Percentiles rank a stretch among this genome's conserved stretches.
These are phyloP conservation scores for Marasmius sp. DNA, from an alignment of 1,284 basidiomycete species.

Conservation along the genomic window DNA sequence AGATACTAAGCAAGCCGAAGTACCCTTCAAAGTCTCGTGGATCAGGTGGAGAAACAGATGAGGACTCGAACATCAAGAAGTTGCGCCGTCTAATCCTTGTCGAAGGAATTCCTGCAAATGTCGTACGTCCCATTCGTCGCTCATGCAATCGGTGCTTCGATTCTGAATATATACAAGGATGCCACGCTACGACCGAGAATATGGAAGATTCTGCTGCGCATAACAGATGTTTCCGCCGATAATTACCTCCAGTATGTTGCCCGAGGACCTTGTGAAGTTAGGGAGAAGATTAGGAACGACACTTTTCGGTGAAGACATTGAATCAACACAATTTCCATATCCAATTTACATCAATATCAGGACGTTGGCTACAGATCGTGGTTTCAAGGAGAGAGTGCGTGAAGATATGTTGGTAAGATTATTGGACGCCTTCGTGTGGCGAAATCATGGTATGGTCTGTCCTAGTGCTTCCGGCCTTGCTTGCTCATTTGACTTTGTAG, in stretches of 20 bases:
- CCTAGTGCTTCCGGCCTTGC: not conserved
- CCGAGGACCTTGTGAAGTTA: slow-evolving; percentile 81
- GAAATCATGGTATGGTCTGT: slow-evolving; percentile 67
- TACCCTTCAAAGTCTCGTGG: slow-evolving; percentile 56
- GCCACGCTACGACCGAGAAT: slow-evolving; percentile 74
- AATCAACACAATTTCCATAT: not conserved
- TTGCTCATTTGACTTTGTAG: slow-evolving; percentile 32
- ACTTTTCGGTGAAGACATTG: slow-evolving; percentile 61
- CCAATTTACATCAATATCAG: slow-evolving; percentile 39
- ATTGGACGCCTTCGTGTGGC: slow-evolving; percentile 96
- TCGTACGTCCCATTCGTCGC: slow-evolving; percentile 36
- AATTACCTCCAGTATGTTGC: slow-evolving; percentile 82
- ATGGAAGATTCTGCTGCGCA: slow-evolving; percentile 90
- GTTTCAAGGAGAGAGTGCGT: slow-evolving; percentile 92
- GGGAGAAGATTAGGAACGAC: slow-evolving; percentile 86
- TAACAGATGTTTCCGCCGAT: slow-evolving; percentile 74
- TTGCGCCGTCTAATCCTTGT: slow-evolving; percentile 82
- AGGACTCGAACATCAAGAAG: slow-evolving; percentile 67
- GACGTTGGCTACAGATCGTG: slow-evolving; percentile 91
- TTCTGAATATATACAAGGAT: slow-evolving; percentile 47
- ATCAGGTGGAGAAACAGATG: slow-evolving; percentile 68
- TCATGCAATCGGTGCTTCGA: slow-evolving; percentile 8
- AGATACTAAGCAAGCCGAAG: slow-evolving; percentile 71
- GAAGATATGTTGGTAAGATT: slow-evolving; percentile 96
- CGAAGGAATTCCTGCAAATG: slow-evolving; percentile 79